Conservation (phyloP, 768 basidiomycete species). For the Phanerodontia chrysosporium region DNA sequence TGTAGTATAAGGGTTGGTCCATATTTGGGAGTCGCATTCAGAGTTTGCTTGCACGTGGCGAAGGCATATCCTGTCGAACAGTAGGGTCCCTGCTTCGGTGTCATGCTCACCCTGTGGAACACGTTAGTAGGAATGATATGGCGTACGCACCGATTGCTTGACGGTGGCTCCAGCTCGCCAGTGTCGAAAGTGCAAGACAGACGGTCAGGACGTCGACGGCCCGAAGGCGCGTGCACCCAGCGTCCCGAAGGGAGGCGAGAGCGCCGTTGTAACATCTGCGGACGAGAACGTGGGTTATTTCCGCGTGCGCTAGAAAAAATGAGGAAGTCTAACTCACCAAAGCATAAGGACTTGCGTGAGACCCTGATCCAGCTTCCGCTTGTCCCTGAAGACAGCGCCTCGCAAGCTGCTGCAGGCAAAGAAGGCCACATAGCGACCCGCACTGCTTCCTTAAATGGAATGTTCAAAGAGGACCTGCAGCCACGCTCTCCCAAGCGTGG, state of each 20-base stretch:
- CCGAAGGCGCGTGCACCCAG: neutral
- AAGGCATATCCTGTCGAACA: neutral
- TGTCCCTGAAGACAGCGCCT: neutral
- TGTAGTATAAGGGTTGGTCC: conserved; percentile 2
- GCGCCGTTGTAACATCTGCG: neutral
- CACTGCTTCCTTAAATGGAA: neutral
- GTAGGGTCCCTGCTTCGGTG: neutral
- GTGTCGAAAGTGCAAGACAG: neutral
- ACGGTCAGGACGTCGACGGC: neutral
- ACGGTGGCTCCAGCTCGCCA: too few species aligned
- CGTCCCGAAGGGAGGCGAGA: neutral
- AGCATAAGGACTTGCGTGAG: neutral
- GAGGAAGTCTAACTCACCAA: neutral
- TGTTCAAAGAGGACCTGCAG: neutral
- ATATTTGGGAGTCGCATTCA: neutral
- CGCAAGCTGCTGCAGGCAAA: too few species aligned
- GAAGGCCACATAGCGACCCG: neutral
- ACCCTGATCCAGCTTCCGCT: neutral
- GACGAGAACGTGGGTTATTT: neutral
- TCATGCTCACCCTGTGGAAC: neutral
- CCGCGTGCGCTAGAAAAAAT: neutral
- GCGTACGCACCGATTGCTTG: neutral
- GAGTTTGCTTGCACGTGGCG: conserved; percentile 1
- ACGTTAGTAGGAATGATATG: neutral
- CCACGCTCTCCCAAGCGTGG: neutral